A percentile compares a stretch with the other conserved stretches of the same genome.
These are phyloP conservation scores for Mesembryanthemum crystallinum DNA, from an alignment of 148 eudicot species.

Conservation along the genomic window DNA sequence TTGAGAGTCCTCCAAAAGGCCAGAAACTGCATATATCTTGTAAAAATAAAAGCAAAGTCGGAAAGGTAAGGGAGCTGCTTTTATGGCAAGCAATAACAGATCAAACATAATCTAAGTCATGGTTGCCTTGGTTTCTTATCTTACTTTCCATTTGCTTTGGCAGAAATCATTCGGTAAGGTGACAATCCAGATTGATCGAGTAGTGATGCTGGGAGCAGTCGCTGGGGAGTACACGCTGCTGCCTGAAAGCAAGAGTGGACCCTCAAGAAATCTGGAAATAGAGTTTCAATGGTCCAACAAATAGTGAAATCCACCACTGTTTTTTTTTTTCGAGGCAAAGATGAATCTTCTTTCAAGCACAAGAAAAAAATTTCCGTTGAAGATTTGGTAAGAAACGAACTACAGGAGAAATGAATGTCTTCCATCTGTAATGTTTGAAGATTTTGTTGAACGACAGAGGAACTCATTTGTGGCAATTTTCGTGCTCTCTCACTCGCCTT, in stretches of 20 bases:
- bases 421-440: not conserved
- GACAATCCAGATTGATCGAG: slow-evolving; percentile 96
- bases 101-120: not conserved
- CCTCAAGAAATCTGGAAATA: slow-evolving; percentile 84
- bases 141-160: slow-evolving; percentile 15
- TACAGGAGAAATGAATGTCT: not conserved
- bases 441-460: not conserved
- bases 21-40: slow-evolving; percentile 96
- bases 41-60: slow-evolving; percentile 99
- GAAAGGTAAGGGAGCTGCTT: slow-evolving; percentile 57
- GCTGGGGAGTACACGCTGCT: slow-evolving; percentile 87
- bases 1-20: slow-evolving; percentile 99
- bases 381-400: not conserved
- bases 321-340: slow-evolving; percentile 1
- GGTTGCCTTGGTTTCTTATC: not conserved
- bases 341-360: slow-evolving; percentile 5
- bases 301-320: slow-evolving; percentile 18
- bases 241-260: slow-evolving; percentile 97
- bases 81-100: not conserved
- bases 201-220: slow-evolving; percentile 92
- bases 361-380: not conserved
- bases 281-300: slow-evolving; percentile 98
- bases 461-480: not conserved
- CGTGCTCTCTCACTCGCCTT: not conserved
- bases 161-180: slow-evolving; percentile 98